Evolutionary conservation across 2,329 filamentous ascomycete genomes (phyloP), one percentile per base, ranked within the genome.

Genomic region (Phaeophleospora eucalypticola): DNA sequence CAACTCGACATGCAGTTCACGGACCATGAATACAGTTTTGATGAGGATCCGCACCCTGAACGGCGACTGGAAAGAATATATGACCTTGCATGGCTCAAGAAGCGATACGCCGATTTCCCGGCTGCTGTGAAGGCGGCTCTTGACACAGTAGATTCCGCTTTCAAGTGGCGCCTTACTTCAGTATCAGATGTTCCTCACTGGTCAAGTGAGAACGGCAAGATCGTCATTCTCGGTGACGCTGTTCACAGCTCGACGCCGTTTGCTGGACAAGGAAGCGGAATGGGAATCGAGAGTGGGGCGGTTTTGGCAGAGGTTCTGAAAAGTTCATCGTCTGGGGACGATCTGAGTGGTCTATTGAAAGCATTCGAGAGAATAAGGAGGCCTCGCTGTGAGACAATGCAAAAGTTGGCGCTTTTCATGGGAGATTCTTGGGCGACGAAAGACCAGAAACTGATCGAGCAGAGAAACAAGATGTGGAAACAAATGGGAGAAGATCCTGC

Each of bases 221-320:
- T 46, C 1, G 33, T 42, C 2, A 18, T 42, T 12, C 15, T 46
- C 9, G 45, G 45, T 9, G 38, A 46, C 15, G 38, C 45, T 19
- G 45, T 27, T 12, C 45, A 46, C 16, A 33, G 32, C 3, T 35
- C 37, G 37, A 37, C 24, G 2, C 45, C 45, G 6, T 42, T 37
- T 24, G 34, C 45, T 14, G 45, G 45, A n/a, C 45, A 47, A 42
- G 45, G 45, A 9, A 32, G 32, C 10, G 38, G 38, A 12, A 47
- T 42, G 45, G 38, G 45, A 2, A 27, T 47, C 37, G 45, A 47
- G 39, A 36, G 38, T 19, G 45, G 35, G 16, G 45, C 45, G 3
- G 14, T 43, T 4, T 39, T 42, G 8, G 38, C 32, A 8, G 29
- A 41, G 12, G 38, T 47, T 10, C 38, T 47, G 3, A 10, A 20